Conservation (phyloP, 208 protist genomes). For the Acanthamoeba royreba region DNA sequence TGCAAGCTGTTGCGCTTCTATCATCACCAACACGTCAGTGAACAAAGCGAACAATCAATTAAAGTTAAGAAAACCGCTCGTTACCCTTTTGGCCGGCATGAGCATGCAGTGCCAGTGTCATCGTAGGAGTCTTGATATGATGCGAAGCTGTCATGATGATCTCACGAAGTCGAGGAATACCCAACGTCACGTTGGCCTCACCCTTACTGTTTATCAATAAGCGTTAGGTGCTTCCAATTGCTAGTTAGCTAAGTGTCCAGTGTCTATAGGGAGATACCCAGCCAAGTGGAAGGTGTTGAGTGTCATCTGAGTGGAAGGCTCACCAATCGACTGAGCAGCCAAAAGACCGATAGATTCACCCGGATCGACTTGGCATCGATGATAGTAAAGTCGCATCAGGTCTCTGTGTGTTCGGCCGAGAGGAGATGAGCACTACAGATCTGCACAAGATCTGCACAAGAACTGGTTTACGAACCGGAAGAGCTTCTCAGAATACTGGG, state of each 20-base stretch:
- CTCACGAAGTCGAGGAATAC: conserved; percentile 98
- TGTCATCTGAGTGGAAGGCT: conserved; percentile 99
- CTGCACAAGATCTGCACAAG: neutral
- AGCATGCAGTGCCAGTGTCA: conserved; percentile 71
- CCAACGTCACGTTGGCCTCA: conserved; percentile 96
- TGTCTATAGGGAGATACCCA: no score
- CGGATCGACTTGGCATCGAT: conserved; percentile 71
- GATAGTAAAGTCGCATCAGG: conserved; percentile 75
- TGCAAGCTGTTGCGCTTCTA: conserved; percentile 43
- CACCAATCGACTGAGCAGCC: conserved; percentile 96
- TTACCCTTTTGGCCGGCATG: neutral
- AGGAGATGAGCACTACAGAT: neutral
- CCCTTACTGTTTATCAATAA: neutral
- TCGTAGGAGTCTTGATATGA: conserved; percentile 83
- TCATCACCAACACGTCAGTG: neutral
- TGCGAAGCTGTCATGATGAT: conserved; percentile 95
- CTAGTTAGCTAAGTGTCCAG: neutral
- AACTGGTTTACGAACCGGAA: neutral
- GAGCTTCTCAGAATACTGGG: neutral
- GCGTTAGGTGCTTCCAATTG: no score
- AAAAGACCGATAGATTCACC: conserved; percentile 95
- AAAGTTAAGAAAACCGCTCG: neutral
- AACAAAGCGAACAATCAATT: neutral
- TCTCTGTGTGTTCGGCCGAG: neutral
- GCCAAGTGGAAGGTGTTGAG: conserved; percentile 99